Evolutionary conservation across 2,329 filamentous ascomycete genomes (phyloP).

Genomic region (Chaetothyriales sp.): DNA sequence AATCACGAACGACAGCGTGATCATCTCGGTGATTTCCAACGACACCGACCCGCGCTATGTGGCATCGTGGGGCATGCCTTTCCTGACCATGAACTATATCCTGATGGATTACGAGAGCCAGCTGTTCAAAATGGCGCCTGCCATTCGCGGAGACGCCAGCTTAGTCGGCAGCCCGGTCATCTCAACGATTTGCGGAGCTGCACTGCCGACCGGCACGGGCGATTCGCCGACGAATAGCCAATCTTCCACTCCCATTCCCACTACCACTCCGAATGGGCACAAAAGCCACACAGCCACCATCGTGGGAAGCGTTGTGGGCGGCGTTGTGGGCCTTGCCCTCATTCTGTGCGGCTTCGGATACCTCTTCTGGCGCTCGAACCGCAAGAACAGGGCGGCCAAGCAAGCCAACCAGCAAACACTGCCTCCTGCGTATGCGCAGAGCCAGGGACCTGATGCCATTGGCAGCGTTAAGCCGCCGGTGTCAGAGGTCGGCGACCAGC

Average conservation of each 20-base stretch:
- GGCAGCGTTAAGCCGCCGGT: not conserved
- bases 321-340: constrained; percentile 10
- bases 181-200: not conserved
- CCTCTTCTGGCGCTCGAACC: constrained; percentile 7
- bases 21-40: constrained; percentile 7
- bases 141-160: constrained; percentile 8
- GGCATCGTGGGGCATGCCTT: constrained; percentile 14
- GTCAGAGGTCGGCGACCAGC: not conserved
- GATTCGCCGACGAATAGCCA: not conserved
- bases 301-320: constrained; percentile 18
- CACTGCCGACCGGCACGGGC: not conserved
- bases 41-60: constrained; percentile 8
- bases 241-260: not conserved
- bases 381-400: not conserved
- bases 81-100: constrained; percentile 16
- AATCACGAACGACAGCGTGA: constrained; percentile 7
- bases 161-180: not conserved
- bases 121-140: constrained; percentile 13
- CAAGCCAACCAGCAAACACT: not conserved
- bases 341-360: constrained; percentile 8
- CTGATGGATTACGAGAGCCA: constrained; percentile 12
- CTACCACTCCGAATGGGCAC: not conserved
- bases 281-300: constrained; percentile 13
- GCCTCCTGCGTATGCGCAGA: not conserved
- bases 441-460: not conserved